Evolutionary conservation across 1,284 basidiomycete species (phyloP).

Genomic region (Xerocomus minutiporus): DNA sequence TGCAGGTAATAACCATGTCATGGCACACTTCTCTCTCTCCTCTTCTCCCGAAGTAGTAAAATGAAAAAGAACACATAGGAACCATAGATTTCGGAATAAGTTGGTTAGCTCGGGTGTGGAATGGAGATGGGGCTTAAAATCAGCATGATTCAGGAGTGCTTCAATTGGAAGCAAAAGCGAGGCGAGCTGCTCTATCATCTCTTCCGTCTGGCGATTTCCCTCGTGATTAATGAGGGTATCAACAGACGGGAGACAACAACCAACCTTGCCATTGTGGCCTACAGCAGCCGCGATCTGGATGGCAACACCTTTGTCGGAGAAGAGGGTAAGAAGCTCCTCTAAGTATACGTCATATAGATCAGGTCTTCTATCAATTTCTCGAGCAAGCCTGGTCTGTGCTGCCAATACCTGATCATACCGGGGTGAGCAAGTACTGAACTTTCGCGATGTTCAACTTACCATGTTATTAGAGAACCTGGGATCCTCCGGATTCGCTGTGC

Average conservation of each 20-base stretch:
- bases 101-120: slow-evolving; percentile 66
- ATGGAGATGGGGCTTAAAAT: slow-evolving; percentile 63
- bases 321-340: slow-evolving; percentile 81
- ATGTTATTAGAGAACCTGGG: slow-evolving; percentile 83
- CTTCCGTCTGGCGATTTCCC: slow-evolving; percentile 55
- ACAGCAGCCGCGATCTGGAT: slow-evolving; percentile 77
- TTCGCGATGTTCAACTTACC: slow-evolving; percentile 36
- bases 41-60: slow-evolving; percentile 51
- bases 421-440: background rate
- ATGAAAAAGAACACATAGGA: slow-evolving; percentile 83
- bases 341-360: slow-evolving; percentile 79
- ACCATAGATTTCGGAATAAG: slow-evolving; percentile 94
- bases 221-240: slow-evolving; percentile 7
- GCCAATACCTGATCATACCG: slow-evolving; percentile 59
- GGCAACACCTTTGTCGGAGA: slow-evolving; percentile 87
- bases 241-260: slow-evolving; percentile 10
- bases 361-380: slow-evolving; percentile 66
- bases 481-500: slow-evolving; percentile 80
- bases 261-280: slow-evolving; percentile 61
- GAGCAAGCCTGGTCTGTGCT: slow-evolving; percentile 83
- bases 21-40: slow-evolving; percentile 49
- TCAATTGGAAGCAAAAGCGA: slow-evolving; percentile 89
- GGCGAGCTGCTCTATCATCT: slow-evolving; percentile 81
- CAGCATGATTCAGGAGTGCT: slow-evolving; percentile 74
- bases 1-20: slow-evolving; percentile 74